Base-by-base conservation (phyloP, 139 green algal genomes). In the Haematococcus sp. region DNA sequence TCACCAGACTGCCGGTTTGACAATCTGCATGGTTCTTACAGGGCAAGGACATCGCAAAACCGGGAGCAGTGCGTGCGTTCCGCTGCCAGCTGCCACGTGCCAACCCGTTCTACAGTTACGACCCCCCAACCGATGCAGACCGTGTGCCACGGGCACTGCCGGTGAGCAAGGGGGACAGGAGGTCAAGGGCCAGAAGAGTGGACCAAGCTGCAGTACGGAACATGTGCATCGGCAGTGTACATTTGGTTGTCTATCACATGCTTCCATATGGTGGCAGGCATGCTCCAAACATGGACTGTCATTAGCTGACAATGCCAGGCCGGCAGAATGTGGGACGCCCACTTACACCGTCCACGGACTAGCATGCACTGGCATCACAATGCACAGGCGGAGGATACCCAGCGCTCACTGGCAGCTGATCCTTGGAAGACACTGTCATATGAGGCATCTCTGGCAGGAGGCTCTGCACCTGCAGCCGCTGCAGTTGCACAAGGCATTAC, bases 41-140 rank as follows among this genome's bases (percentile, higher is more conserved):
- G 40, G 40, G 40, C 40, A 49, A 49, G 40, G 40, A 49, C 40
- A 49, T 49, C 11, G 40, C 40, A 7, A 49, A 49, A 11, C 40
- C 40, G 27, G 88, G 87, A 27, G 76, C 82, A 13, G 88, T 92
- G 25, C 80, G 84, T 0, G 91, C 89, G 22, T 84, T 95, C 28
- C 86, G 93, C n/a, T 94, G 88, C 76, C 93, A 97, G 77, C 79
- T 97, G 66, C 80, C 78, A 0, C 84, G 91, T 0, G 30, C 44
- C 34, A 97, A 97, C 69, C 51, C 65, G 11, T 96, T 86, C 73
- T 97, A 97, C 70, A 51, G 49, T 1, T 73, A 63, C 32, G 73
- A 91, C 2, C 91, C 91, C 17, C 76, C 88, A 17, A 71, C 30
- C 4, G 20, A 25, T 7, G 22, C 25, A 22, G 63, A 70, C 35